Base-by-base conservation (phyloP, 1,284 basidiomycete species). In the Heterobasidion irregulare region DNA sequence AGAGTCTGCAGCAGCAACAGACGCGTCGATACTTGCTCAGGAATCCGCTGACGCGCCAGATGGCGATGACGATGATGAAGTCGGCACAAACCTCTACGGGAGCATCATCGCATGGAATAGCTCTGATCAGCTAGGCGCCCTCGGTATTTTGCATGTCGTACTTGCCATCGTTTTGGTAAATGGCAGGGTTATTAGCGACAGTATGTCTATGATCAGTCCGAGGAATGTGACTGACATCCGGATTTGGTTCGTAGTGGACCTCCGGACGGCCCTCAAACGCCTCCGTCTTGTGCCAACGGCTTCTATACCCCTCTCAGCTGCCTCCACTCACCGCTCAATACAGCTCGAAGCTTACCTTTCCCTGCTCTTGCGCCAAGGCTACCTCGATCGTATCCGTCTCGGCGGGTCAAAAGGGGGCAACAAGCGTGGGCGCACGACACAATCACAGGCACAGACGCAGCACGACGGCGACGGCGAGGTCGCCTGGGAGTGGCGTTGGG, bases 401-500 rank as follows among this genome's bases (percentile, higher is more conserved):
- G 84, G 83, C 5, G 77, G 77, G 7, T 58, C 53, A 2, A 62
- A 60, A 26, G 58, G 58, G 2, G 71, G 71, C 2, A 70, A 70
- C 5, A 86, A 87, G 62, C 81, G 86, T 26, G 73, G 73, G 15
- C 76, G 85, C 2, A 58, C 62, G 12, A 63, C 66, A 10, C 63
- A 62, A 15, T 67, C 70, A 1, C 72, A 78, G 1, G 77, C 79
- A 59, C 72, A 65, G 5, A 10, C 46, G 10, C 48, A 36, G 15
- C 15, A 34, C 4, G 72, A 71, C 9, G 77, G 74, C 38, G 80
- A 83, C 16, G 79, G 79, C 12, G 77, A 74, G 8, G 70, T 72
- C 16, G 73, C 73, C 33, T 84, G 76, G 58, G 86, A 90, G 65
- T 91, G 88, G 88, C 78, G 81, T 6, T 92, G 89, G 89, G 89